Base-by-base conservation (phyloP, 2,329 filamentous ascomycete genomes). In the Neoscytalidium dimidiatum region DNA sequence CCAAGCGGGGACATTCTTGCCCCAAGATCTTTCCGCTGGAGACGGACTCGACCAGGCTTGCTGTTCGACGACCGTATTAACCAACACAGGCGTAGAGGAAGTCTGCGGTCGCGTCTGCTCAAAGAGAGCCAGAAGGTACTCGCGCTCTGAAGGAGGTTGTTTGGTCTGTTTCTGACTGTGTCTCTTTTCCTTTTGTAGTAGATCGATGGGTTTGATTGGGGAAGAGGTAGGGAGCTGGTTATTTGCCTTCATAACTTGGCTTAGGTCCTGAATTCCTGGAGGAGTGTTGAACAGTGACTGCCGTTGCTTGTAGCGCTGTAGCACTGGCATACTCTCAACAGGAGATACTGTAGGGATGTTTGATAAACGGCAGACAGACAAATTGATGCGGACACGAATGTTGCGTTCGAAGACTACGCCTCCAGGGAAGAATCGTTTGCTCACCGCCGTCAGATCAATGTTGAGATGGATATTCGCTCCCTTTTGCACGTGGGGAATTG, bases 361-460 rank as follows among this genome's bases (percentile, higher is more conserved):
- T 5, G 33, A 21, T 2, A 31, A 17, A n/a, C 44, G 26, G 33
- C 28, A 46, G 9, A 66, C 52, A 3, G 48, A 33, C 5, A 75
- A 65, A 23, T 69, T 69, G 48, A 77, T 68, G 9, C 9, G 67
- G 64, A 75, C 73, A 3, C 76, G 75, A 28, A 70, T 70, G 23
- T 60, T 69, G 14, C 71, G 70, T 60, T 78, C 71, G 61, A 75
- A 76, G 4, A 66, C 69, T 11, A 76, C 72, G 13, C 67, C 46
- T 1, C 49, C 65, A 3, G 73, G 71, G 49, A 78, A 78, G 3
- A 38, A 38, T 1, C 69, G 73, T 8, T 63, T 67, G 6, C 67
- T 61, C 8, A 61, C 68, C 11, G 68, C 68, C 1, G 61, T 64
- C 9, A 74, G 29, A 2, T 66, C 65, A 0, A 73, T 71, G 23